A percentile compares a stretch with the other conserved stretches of the same genome.
Conservation (phyloP, 1,284 basidiomycete species). For the Irpex sp. region DNA sequence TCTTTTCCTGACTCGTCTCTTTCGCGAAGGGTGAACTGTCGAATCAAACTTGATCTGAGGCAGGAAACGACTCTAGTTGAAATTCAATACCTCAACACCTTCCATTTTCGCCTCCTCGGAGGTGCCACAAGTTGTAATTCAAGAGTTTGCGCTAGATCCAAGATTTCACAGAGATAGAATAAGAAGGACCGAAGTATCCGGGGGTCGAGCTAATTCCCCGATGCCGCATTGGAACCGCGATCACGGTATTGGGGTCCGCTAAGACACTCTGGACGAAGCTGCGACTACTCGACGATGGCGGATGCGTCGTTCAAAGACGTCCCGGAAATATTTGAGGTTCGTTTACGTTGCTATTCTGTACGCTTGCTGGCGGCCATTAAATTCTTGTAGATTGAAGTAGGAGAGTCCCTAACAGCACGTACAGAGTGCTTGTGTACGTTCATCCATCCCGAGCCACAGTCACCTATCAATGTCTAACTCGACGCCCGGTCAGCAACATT, state of each 20-base stretch:
- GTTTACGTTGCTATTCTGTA: not conserved
- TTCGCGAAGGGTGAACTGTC: not conserved
- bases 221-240: conserved; percentile 8
- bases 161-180: not conserved
- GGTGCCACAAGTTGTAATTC: not conserved
- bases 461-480: conserved; percentile 17
- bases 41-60: not conserved
- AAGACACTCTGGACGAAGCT: conserved; percentile 3
- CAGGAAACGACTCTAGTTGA: not conserved
- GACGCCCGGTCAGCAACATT: conserved; percentile 67
- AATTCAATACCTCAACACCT: not conserved
- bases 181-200: not conserved
- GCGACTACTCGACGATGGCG: conserved; percentile 27
- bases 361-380: conserved; percentile 2
- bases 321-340: conserved; percentile 69
- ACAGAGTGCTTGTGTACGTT: conserved; percentile 88
- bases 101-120: not conserved
- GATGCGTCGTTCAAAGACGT: conserved; percentile 50
- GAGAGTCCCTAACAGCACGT: conserved; percentile 85
- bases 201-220: conserved; percentile 1
- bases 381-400: conserved; percentile 73
- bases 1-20: not conserved
- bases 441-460: not conserved
- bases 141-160: not conserved
- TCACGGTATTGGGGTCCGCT: conserved; percentile 7